Evolutionary conservation across 352 stramenopile species (phyloP).

Genomic region (Elongisporangium anandrum): DNA sequence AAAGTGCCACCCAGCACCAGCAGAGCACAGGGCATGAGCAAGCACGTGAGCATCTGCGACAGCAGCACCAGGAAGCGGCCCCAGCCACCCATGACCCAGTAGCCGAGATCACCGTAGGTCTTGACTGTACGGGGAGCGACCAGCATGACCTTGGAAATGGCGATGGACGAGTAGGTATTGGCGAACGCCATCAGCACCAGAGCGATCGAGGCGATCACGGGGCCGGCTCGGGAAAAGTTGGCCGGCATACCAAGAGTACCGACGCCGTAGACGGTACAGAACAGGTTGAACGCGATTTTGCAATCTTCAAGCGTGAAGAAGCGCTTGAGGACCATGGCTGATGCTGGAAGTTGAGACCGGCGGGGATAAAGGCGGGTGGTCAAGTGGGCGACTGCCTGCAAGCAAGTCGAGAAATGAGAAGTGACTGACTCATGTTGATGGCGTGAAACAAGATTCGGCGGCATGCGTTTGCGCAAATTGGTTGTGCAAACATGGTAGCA

Average conservation of each 20-base stretch:
- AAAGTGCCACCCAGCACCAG: slow-evolving; percentile 58
- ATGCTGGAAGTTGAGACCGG: background rate
- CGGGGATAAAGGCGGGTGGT: too few species aligned
- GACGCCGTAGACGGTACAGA: slow-evolving; percentile 64
- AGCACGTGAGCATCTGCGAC: slow-evolving; percentile 47
- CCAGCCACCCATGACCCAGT: slow-evolving; percentile 42
- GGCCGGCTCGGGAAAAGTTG: slow-evolving; percentile 4
- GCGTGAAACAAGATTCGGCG: too few species aligned
- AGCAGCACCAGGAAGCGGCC: slow-evolving; percentile 53
- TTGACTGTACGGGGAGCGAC: slow-evolving; percentile 48
- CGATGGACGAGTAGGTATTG: slow-evolving; percentile 53
- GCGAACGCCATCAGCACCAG: slow-evolving; percentile 5
- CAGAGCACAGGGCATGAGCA: slow-evolving; percentile 46
- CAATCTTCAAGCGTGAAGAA: slow-evolving; percentile 54
- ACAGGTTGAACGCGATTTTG: slow-evolving; percentile 63
- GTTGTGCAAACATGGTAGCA: too few species aligned
- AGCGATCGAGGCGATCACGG: slow-evolving; percentile 4
- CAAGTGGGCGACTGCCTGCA: too few species aligned
- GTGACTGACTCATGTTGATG: too few species aligned
- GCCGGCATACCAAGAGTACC: slow-evolving; percentile 48
- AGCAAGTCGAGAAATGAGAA: too few species aligned
- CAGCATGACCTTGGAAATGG: slow-evolving; percentile 53
- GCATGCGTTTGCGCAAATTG: too few species aligned
- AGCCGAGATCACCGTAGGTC: slow-evolving; percentile 57
- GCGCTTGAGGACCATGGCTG: background rate